A percentile compares a stretch with the other conserved stretches of the same genome.
phyloP scores from a whole-genome alignment of 2,329 filamentous ascomycete species.

The Periconia sp. region DNA sequence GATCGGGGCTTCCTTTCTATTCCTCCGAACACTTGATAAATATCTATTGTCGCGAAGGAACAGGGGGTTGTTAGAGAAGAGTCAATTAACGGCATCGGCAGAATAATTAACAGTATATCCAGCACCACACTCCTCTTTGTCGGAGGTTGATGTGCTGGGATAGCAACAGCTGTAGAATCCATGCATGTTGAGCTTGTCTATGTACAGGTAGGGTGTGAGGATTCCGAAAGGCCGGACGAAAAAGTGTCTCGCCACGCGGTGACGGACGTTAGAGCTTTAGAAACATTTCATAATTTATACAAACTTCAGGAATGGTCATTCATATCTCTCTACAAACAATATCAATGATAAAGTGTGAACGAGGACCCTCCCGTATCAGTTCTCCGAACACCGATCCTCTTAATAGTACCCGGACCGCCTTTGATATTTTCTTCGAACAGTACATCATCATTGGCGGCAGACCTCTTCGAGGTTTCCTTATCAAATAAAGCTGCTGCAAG shows the following conservation, averaged over 20 bases:
- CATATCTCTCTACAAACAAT: no score
- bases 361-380: constrained; percentile 4
- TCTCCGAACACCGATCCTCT: constrained; percentile 5
- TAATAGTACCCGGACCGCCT: background rate
- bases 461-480: constrained; percentile 6
- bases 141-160: background rate
- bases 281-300: no score
- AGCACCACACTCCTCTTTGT: background rate
- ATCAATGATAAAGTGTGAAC: constrained; percentile 5
- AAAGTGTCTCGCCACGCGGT: background rate
- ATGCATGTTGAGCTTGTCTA: constrained; percentile 1
- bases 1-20: constrained; percentile 9
- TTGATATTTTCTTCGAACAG: constrained; percentile 6
- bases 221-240: constrained; percentile 2
- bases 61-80: constrained; percentile 13
- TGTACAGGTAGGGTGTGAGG: background rate
- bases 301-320: no score
- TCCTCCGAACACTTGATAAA: constrained; percentile 3
- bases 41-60: constrained; percentile 7
- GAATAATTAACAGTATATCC: constrained; percentile 9
- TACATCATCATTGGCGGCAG: constrained; percentile 1
- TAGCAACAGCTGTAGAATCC: constrained; percentile 3
- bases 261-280: background rate
- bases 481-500: constrained; percentile 18
- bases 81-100: constrained; percentile 2